Percentiles rank a stretch among this genome's conserved stretches.
Conservation (phyloP, 1,284 basidiomycete genomes). For the Afroboletus lepidellus region DNA sequence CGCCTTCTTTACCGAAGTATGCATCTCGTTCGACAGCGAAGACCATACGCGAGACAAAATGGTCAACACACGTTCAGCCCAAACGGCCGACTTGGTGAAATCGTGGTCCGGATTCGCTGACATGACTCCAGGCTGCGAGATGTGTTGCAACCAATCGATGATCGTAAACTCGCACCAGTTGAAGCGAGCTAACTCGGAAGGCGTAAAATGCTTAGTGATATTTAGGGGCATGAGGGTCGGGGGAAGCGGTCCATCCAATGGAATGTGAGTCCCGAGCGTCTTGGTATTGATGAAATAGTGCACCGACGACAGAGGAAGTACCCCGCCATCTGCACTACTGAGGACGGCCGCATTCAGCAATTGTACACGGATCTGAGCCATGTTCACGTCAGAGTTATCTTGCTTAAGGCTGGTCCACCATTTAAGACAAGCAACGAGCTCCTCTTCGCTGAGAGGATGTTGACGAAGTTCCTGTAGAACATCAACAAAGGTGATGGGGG, state of each 20-base stretch:
- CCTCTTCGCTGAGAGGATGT: constrained; percentile 70
- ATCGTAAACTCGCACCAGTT: constrained; percentile 2
- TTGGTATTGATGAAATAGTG: constrained; percentile 34
- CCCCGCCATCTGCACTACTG: constrained; percentile 22
- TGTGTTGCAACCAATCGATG: neutral
- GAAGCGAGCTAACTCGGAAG: neutral
- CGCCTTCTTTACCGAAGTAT: neutral
- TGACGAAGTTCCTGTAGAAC: constrained; percentile 78
- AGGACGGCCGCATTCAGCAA: constrained; percentile 71
- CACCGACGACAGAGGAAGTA: neutral
- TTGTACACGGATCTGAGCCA: constrained; percentile 52
- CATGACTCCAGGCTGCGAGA: neutral
- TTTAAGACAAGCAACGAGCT: constrained; percentile 80
- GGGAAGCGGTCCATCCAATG: constrained; percentile 3
- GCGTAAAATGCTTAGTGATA: neutral
- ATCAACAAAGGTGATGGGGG: constrained; percentile 82
- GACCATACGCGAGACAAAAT: neutral
- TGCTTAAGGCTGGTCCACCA: constrained; percentile 84
- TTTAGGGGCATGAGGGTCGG: neutral
- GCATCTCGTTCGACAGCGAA: neutral
- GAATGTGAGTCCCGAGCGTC: neutral
- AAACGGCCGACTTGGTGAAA: neutral
- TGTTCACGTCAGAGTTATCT: constrained; percentile 37
- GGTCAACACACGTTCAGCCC: neutral
- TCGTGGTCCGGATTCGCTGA: neutral